Conservation (phyloP, 1,284 basidiomycete species). For the Rhodotorula sp. region DNA sequence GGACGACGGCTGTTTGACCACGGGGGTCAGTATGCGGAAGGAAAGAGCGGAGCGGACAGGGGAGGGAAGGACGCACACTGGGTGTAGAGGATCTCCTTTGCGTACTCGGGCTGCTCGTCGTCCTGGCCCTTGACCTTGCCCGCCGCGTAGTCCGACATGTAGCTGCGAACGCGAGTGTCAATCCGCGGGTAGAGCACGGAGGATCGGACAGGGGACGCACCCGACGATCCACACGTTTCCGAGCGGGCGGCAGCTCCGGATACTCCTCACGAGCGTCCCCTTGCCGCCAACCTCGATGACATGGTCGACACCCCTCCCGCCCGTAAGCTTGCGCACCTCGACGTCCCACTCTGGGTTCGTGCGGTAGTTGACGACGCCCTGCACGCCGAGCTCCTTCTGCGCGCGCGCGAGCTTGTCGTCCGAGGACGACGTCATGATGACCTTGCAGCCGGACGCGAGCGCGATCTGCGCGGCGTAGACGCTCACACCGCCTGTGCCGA, state of each 20-base stretch:
- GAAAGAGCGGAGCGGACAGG: not conserved
- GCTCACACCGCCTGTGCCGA: conserved; percentile 55
- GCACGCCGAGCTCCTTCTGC: conserved; percentile 56
- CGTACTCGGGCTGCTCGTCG: conserved; percentile 18
- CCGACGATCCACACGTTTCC: conserved; percentile 48
- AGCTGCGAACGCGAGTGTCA: not conserved
- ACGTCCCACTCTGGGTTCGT: conserved; percentile 61
- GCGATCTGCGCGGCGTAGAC: conserved; percentile 60
- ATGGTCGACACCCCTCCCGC: conserved; percentile 60
- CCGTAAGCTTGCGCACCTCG: conserved; percentile 58
- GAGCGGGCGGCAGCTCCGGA: conserved; percentile 44
- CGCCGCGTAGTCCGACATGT: conserved; percentile 27
- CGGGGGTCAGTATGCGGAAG: conserved; percentile 37
- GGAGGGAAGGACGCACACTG: conserved; percentile 6
- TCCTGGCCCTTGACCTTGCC: not conserved
- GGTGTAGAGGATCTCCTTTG: conserved; percentile 33
- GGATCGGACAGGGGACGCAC: conserved; percentile 38
- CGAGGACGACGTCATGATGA: conserved; percentile 64
- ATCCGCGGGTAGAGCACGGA: not conserved
- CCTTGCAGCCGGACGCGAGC: conserved; percentile 60
- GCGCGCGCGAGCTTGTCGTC: conserved; percentile 62
- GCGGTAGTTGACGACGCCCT: conserved; percentile 60
- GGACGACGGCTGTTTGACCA: conserved; percentile 47
- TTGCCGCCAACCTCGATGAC: conserved; percentile 48
- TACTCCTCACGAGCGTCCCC: conserved; percentile 47